Percentiles rank a stretch among this genome's conserved stretches.
Evolutionary conservation across 306 rosid species (phyloP).

Genomic region (Cajanus cajan): DNA sequence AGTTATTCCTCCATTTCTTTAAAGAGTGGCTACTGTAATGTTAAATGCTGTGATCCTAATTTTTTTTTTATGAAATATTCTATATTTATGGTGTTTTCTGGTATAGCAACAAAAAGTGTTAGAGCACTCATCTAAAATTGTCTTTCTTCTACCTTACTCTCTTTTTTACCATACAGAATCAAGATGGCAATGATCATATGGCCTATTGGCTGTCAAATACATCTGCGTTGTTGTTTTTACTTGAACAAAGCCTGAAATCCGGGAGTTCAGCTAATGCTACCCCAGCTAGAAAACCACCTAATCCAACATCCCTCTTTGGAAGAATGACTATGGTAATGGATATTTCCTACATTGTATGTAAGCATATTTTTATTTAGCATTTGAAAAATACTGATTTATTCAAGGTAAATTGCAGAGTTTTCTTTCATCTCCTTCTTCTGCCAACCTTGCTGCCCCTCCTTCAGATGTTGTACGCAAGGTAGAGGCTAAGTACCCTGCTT

Average conservation of each 20-base stretch:
- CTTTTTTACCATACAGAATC: conserved; percentile 49
- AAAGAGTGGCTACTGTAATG: not conserved
- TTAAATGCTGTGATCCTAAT: not conserved
- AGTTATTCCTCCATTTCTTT: not conserved
- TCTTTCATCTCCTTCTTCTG: conserved; percentile 80
- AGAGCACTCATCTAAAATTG: not conserved
- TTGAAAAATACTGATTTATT: conserved; percentile 6
- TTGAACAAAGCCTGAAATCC: conserved; percentile 72
- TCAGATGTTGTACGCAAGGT: conserved; percentile 64
- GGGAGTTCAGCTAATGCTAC: conserved; percentile 45
- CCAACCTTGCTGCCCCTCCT: conserved; percentile 56
- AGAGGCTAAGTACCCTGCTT: conserved; percentile 89
- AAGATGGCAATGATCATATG: conserved; percentile 77
- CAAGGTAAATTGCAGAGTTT: conserved; percentile 58
- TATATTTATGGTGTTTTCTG: conserved; percentile 8
- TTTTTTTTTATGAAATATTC: not conserved
- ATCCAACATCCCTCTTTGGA: conserved; percentile 80
- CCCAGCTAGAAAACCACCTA: conserved; percentile 53
- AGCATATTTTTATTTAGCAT: not conserved
- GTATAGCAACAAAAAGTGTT: not conserved
- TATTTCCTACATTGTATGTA: not conserved
- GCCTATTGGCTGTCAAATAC: conserved; percentile 92
- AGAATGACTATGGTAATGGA: conserved; percentile 80
- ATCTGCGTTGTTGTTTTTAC: conserved; percentile 72
- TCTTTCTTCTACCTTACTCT: conserved; percentile 8